These are phyloP conservation scores for Cyberlindnera sargentensis DNA, from an alignment of 805 yeast species.

Conservation along the genomic window DNA sequence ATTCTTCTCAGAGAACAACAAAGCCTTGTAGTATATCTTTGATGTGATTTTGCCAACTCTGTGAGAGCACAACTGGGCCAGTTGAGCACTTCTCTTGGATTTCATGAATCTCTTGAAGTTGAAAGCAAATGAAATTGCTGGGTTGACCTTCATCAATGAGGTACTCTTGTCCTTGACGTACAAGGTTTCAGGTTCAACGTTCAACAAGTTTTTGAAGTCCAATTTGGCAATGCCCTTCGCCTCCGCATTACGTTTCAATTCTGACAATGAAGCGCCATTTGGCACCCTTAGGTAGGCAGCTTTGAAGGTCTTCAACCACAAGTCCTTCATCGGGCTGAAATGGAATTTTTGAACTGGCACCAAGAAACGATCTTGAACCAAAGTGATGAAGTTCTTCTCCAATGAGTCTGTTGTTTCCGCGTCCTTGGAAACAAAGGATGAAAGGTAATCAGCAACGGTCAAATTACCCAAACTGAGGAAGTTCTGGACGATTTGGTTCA, in stretches of 20 bases:
- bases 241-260: slow-evolving; percentile 49
- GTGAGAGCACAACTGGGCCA: slow-evolving; percentile 55
- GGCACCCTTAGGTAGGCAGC: slow-evolving; percentile 34
- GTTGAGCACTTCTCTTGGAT: slow-evolving; percentile 53
- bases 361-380: slow-evolving; percentile 45
- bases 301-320: slow-evolving; percentile 35
- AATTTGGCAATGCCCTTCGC: slow-evolving; percentile 46
- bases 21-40: slow-evolving; percentile 50
- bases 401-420: slow-evolving; percentile 23
- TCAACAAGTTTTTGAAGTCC: slow-evolving; percentile 31
- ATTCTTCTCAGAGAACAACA: slow-evolving; percentile 50
- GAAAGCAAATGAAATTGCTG: slow-evolving; percentile 47
- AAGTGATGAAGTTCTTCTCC: slow-evolving; percentile 33
- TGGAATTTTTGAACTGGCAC: slow-evolving; percentile 36
- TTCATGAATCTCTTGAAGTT: slow-evolving; percentile 64
- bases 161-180: slow-evolving; percentile 28
- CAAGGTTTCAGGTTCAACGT: slow-evolving; percentile 24
- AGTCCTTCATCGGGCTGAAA: slow-evolving; percentile 30
- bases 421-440: slow-evolving; percentile 22
- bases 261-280: slow-evolving; percentile 36
- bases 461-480: slow-evolving; percentile 65
- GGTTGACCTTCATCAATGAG: slow-evolving; percentile 37
- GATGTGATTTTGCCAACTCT: slow-evolving; percentile 67
- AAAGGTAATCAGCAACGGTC: slow-evolving; percentile 43
- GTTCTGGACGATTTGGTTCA: slow-evolving; percentile 60